Base-by-base conservation (phyloP, 768 basidiomycete genomes). In the Mycena albidolilacea region DNA sequence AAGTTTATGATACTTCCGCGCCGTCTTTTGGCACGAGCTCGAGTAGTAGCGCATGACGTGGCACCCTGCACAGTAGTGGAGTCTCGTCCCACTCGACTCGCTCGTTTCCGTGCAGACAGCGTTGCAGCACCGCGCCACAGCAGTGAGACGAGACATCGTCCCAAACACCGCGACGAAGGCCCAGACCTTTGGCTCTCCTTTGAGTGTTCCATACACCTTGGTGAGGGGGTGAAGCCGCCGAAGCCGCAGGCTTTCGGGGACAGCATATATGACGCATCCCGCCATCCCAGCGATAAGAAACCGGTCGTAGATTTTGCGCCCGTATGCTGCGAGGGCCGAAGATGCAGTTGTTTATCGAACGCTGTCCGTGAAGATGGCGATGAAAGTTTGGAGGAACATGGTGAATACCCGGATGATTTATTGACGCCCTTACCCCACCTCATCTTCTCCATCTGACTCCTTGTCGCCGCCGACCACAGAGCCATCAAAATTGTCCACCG, bases 31-130 rank as follows among this genome's bases (percentile, higher is more conserved):
- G 52, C 64, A 65, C 5, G 50, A 17, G 11, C 19, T 55, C 35
- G 52, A 65, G 39, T 52, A 65, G 15, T 65, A 65, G 39, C 64
- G 64, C 64, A 65, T 65, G 19, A 65, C 50, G 12, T 38, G 50
- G 39, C 64, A 65, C 23, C 52, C 37, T 21, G 64, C 48, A 21
- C 64, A 65, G 12, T 54, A 65, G 50, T 52, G 52, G 4, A 65
- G 39, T 52, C 19, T 19, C 64, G 38, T 37, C 21, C 50, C 35
- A 14, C 64, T 39, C 52, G 64, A 65, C 39, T 55, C 64, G 64
- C 64, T 65, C 5, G 50, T 65, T 30, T 65, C 64, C n/a, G 43
- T 39, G 64, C 64, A 65, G 50, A 9, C 37, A 15, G 64, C 52
- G 46, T 54, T 65, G 52, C 64, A 65, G 38, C 50, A 65, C 14